Percentiles rank a stretch among this genome's conserved stretches.
Evolutionary conservation across 306 rosid species (phyloP).

Genomic region (Geum urbanum): DNA sequence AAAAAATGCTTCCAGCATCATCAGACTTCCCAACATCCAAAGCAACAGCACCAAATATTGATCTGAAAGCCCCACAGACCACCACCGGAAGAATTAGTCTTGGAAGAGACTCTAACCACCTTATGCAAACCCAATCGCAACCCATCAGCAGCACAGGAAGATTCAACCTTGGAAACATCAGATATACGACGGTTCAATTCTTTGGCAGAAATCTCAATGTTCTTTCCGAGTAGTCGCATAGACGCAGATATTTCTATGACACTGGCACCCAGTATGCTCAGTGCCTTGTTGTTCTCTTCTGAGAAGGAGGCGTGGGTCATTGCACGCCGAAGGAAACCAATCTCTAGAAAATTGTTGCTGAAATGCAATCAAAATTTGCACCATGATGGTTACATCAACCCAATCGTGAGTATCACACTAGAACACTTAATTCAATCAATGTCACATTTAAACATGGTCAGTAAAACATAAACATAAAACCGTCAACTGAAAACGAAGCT

Average conservation of each 20-base stretch:
- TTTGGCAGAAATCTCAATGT: conserved; percentile 48
- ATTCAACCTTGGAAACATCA: conserved; percentile 39
- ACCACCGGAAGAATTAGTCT: conserved; percentile 54
- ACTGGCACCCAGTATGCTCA: conserved; percentile 47
- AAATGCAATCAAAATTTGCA: conserved; percentile 1
- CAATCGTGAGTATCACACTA: not conserved
- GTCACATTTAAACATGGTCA: not conserved
- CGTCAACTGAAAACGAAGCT: not conserved
- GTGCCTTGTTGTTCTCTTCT: conserved; percentile 65
- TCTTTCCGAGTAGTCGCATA: conserved; percentile 27
- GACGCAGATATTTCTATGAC: conserved; percentile 45
- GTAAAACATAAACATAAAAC: not conserved
- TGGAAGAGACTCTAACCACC: conserved; percentile 57
- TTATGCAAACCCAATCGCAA: conserved; percentile 42
- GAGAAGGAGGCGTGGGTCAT: conserved; percentile 84
- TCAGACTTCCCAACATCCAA: conserved; percentile 41
- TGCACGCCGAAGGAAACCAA: conserved; percentile 60
- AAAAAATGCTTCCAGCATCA: conserved; percentile 54
- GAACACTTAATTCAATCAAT: not conserved
- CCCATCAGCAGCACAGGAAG: conserved; percentile 51
- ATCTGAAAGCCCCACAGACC: conserved; percentile 69
- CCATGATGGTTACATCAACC: not conserved
- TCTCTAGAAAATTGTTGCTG: conserved; percentile 50
- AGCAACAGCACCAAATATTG: conserved; percentile 68
- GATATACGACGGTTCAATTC: conserved; percentile 43